Base-by-base conservation (phyloP, 768 basidiomycete genomes). In the Mycena crocata region DNA sequence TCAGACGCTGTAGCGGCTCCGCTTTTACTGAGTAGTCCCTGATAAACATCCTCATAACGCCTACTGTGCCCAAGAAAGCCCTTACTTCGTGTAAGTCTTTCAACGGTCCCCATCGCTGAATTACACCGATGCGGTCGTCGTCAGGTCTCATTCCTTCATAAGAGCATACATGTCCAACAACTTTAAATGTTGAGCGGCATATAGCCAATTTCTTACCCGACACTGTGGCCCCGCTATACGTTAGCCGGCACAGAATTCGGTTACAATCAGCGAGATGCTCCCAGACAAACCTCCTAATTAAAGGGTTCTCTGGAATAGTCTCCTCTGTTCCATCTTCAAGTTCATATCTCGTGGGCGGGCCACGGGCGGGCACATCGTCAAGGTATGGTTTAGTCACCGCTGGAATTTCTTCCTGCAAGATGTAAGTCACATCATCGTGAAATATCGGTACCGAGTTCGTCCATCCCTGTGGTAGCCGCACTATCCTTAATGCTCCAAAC, bases 261-360 rank as follows among this genome's bases (percentile, higher is more conserved):
- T 84, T 79, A 26, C 81, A 57, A 46, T 77, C 73, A 5, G 73
- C 26, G 1, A 78, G 67, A 64, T 84, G 81, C 65, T 82, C 79
- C 78, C 79, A 82, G 1, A 81, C 64, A 49, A 80, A 81, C 1
- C 71, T 58, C 0, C 77, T 59, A 26, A 80, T 77, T 4, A 70
- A 65, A 2, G 71, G 71, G 55, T 80, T 80, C 15, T 69, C 69
- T 7, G 73, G 62, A n/a, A 77, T 67, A 0, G 56, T 56, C 32
- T 78, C 73, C 10, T 48, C 46, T n/a, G 21, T 24, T 6, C 62
- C 62, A 35, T 63, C 62, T n/a, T 3, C 1, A 1, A 9, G 24
- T 28, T 48, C n/a, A 37, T 63, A 63, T 9, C 62, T 3, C 3
- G 52, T 55, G 0, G 14, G 52, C 10, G 62, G 62, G 10, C 62